Conservation (phyloP, 441 rosid genomes). For the Cnidoscolus chayamansa region DNA sequence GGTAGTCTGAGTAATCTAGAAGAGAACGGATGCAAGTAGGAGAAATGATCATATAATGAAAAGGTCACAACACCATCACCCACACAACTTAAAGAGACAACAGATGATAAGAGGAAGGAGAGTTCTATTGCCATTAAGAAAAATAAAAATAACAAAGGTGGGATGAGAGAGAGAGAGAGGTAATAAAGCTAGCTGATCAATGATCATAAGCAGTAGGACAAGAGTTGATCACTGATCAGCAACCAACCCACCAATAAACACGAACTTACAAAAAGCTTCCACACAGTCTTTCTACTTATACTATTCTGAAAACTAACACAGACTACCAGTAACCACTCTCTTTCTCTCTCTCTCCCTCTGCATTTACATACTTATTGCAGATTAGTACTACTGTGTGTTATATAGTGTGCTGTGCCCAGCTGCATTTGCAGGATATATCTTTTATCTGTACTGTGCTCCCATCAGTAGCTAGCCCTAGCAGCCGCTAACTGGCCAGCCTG, state of each 20-base stretch:
- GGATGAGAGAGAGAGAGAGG: slow-evolving; percentile 4
- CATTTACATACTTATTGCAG: slow-evolving; percentile 10
- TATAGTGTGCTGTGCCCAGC: not conserved
- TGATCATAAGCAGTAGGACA: not conserved
- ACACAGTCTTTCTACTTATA: slow-evolving; percentile 22
- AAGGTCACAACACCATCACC: not conserved
- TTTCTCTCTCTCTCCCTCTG: slow-evolving; percentile 1
- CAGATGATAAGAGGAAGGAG: not conserved
- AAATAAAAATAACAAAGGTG: slow-evolving; percentile 10
- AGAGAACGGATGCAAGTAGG: too few species aligned
- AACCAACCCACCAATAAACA: slow-evolving; percentile 19
- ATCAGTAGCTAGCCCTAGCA: slow-evolving; percentile 4
- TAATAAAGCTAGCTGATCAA: slow-evolving; percentile 7
- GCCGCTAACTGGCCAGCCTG: slow-evolving; percentile 7
- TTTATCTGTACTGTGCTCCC: not conserved
- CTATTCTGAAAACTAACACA: slow-evolving; percentile 24
- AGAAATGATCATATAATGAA: too few species aligned
- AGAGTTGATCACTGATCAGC: not conserved
- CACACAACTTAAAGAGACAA: not conserved
- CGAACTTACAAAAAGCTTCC: slow-evolving; percentile 12
- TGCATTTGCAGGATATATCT: not conserved
- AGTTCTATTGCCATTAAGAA: slow-evolving; percentile 3
- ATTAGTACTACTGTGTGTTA: slow-evolving; percentile 4
- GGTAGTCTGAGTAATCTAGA: too few species aligned
- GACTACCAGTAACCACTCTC: slow-evolving; percentile 23